Evolutionary conservation across 2,329 filamentous ascomycete species (phyloP).

Genomic region (Pezicula rhizophila): DNA sequence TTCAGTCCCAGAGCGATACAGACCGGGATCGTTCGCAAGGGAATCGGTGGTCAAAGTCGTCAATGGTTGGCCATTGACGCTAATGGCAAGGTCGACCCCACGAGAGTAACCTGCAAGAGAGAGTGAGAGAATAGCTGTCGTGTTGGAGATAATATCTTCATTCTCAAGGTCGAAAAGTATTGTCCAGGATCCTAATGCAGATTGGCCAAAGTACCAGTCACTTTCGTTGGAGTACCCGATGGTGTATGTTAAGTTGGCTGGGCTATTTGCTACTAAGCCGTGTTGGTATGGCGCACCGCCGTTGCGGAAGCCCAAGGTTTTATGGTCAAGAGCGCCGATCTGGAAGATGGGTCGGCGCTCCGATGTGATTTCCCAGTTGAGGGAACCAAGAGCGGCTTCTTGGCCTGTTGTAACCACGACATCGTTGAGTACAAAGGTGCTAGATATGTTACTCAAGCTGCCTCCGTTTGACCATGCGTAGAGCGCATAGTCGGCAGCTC

Average conservation of each 20-base stretch:
- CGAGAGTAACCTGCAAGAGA: slow-evolving; percentile 11
- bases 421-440: slow-evolving; percentile 35
- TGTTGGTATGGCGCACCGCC: slow-evolving; percentile 39
- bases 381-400: slow-evolving; percentile 30
- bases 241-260: slow-evolving; percentile 38
- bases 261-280: slow-evolving; percentile 37
- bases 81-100: slow-evolving; percentile 28
- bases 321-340: slow-evolving; percentile 42
- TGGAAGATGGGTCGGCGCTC: slow-evolving; percentile 38
- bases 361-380: slow-evolving; percentile 35
- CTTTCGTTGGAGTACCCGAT: slow-evolving; percentile 30
- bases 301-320: slow-evolving; percentile 36
- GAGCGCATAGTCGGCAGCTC: slow-evolving; percentile 38
- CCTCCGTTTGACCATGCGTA: slow-evolving; percentile 46
- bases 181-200: slow-evolving; percentile 10
- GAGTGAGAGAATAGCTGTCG: slow-evolving; percentile 6
- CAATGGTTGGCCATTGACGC: slow-evolving; percentile 27
- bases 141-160: neutral
- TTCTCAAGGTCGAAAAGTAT: slow-evolving; percentile 6
- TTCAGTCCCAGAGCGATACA: slow-evolving; percentile 35
- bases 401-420: slow-evolving; percentile 31
- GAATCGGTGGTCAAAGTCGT: slow-evolving; percentile 29
- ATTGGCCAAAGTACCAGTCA: slow-evolving; percentile 45
- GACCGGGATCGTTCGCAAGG: slow-evolving; percentile 33
- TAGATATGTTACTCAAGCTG: slow-evolving; percentile 37